Percentiles rank a stretch among this genome's conserved stretches.
Conservation (phyloP, 331 rosid genomes). For the Erythrophleum ivorense region DNA sequence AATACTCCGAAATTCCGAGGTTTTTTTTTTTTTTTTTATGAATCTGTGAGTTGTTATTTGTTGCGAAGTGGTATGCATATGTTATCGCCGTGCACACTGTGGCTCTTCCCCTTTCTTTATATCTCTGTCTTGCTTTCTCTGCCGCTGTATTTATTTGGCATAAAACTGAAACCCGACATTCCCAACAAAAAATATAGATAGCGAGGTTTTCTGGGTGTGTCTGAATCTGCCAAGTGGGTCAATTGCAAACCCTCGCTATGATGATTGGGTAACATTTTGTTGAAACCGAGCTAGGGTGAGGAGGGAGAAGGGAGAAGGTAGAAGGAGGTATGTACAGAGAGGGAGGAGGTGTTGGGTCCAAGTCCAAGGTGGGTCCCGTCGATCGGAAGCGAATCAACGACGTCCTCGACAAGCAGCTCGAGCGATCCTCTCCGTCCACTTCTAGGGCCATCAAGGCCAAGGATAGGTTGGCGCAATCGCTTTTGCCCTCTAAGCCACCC, state of each 20-base stretch:
- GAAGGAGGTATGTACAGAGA: slow-evolving; percentile 39
- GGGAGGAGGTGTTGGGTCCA: slow-evolving; percentile 59
- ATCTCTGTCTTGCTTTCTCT: too few species aligned
- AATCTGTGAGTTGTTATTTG: background rate
- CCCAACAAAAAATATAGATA: background rate
- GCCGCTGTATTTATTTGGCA: too few species aligned
- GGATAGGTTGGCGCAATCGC: slow-evolving; percentile 46
- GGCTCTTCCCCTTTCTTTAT: background rate
- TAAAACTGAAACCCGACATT: background rate
- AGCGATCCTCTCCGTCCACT: slow-evolving; percentile 71
- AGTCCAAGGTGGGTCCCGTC: slow-evolving; percentile 60
- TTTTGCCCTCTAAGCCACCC: slow-evolving; percentile 25
- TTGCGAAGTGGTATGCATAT: background rate
- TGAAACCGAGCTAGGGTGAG: background rate
- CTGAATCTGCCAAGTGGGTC: background rate
- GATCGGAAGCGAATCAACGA: slow-evolving; percentile 83
- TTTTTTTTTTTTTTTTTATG: background rate
- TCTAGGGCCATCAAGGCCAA: slow-evolving; percentile 61
- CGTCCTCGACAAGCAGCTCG: slow-evolving; percentile 74
- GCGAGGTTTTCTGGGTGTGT: background rate
- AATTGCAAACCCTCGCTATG: background rate
- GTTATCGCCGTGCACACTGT: background rate
- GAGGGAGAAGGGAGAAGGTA: slow-evolving; percentile 19
- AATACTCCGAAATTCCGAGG: background rate
- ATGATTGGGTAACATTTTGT: slow-evolving; percentile 1